Conservation (phyloP, 2,329 filamentous ascomycete species). For the Cytospora piceae region DNA sequence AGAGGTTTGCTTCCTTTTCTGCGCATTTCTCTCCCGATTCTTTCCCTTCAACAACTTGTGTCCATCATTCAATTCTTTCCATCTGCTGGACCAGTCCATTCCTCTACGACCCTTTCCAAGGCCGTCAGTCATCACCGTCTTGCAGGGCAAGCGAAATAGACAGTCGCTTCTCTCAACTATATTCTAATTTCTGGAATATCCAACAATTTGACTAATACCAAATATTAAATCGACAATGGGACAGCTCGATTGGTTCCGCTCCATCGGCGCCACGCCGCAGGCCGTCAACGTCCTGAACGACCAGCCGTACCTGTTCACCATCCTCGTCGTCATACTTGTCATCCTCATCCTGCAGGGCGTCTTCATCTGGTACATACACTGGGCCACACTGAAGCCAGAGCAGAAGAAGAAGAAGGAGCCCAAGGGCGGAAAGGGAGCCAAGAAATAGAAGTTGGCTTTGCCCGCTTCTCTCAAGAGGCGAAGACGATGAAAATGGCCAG, state of each 20-base stretch:
- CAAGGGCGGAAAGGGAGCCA: conserved; percentile 28
- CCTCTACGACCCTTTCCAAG: conserved; percentile 21
- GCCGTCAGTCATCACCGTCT: conserved; percentile 14
- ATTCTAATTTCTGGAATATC: conserved; percentile 3
- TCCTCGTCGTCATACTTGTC: conserved; percentile 58
- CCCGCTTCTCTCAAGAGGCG: neutral
- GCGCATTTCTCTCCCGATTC: conserved; percentile 19
- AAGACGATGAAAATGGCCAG: neutral
- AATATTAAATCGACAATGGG: conserved; percentile 43
- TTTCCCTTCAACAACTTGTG: conserved; percentile 27
- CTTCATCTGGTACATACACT: conserved; percentile 62
- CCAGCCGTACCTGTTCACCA: conserved; percentile 62
- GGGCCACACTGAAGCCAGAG: conserved; percentile 63
- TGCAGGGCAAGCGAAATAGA: conserved; percentile 29
- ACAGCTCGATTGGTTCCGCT: conserved; percentile 60
- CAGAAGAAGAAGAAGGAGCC: conserved; percentile 54
- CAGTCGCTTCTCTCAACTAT: conserved; percentile 8
- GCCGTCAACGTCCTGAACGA: conserved; percentile 65
- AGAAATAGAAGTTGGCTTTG: conserved; percentile 22
- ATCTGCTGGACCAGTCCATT: conserved; percentile 29
- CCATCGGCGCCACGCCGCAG: conserved; percentile 60
- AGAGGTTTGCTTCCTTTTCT: conserved; percentile 13
- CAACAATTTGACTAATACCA: neutral
- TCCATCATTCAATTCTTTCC: conserved; percentile 17
- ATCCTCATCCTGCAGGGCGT: conserved; percentile 50